Evolutionary conservation across 1,284 basidiomycete genomes (phyloP), one percentile per base, ranked within the genome.

Genomic region (Pyrrhoderma lamaoense): DNA sequence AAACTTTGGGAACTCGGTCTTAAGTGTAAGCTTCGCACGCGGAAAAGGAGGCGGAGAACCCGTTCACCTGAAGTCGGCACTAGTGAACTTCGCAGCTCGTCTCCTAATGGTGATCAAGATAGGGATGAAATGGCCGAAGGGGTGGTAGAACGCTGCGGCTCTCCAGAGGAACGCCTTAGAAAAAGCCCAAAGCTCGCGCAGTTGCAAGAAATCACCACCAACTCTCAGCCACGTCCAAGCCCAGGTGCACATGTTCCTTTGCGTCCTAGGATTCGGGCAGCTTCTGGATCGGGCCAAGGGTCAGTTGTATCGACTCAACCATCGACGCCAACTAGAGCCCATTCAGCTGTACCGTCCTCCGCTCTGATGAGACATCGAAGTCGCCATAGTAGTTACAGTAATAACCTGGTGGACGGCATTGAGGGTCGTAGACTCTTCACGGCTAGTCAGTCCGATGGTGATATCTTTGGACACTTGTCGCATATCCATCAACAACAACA

Each of bases 1-100:
- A 36, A 45, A 18, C 39, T 55, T 25, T 55, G 53, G 53, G 49
- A 48, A 5, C 49, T 55, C 9, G 53, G 51, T 38, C 40, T 55
- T 19, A 46, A 45, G 27, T 52, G 53, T 19, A 47, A 47, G 22
- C 22, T 47, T 19, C 9, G 8, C 1, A 19, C 14, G 9, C 46
- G 37, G 4, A 47, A 47, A 23, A 47, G 40, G 36, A 19, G 7
- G 11, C 27, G 46, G 19, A 36, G 42, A 27, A 22, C 27, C 7
- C 27, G 27, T 31, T 31, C 27, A 5, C 27, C 27, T 31, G 27
- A 31, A 31, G 27, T 11, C 11, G 27, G 7, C 27, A 31, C 5
- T 31, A 31, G 27, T 31, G 27, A 31, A 31, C 27, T 31, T 31
- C 5, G 27, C 7, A 31, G 27, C 27, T 31, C 27, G 11, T 31